Conservation (phyloP, 2,329 filamentous ascomycete genomes). For the Pyrenophora seminiperda region DNA sequence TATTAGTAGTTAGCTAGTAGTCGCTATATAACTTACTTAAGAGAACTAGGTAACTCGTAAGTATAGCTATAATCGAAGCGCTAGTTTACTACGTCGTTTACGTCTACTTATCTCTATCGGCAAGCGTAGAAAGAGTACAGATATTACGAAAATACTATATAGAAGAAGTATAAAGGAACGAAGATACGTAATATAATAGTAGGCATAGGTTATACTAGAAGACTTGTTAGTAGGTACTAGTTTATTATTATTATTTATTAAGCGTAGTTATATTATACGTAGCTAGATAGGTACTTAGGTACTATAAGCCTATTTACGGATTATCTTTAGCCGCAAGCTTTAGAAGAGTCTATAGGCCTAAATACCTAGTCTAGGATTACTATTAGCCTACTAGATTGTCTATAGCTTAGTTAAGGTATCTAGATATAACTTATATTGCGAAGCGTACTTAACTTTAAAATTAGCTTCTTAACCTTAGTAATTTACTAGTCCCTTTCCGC, state of each 20-base stretch:
- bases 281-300: background rate
- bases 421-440: slow-evolving; percentile 40
- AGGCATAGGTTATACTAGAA: background rate
- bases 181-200: background rate
- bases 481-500: slow-evolving; percentile 41
- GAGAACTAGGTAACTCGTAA: background rate
- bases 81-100: background rate
- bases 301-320: background rate
- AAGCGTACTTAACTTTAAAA: slow-evolving; percentile 46
- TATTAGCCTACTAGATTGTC: background rate
- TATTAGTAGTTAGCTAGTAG: background rate
- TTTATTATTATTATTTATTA: background rate
- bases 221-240: background rate
- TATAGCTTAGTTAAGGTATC: background rate
- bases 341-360: background rate
- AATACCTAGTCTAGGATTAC: background rate
- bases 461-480: slow-evolving; percentile 31
- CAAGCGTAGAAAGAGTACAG: background rate
- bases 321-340: background rate
- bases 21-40: background rate
- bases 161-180: background rate
- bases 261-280: background rate
- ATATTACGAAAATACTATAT: background rate
- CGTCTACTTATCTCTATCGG: background rate
- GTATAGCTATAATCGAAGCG: background rate